Evolutionary conservation across 371 early-diverging fungal genomes (phyloP), one percentile per base, ranked within the genome.

Genomic region (Apophysomyces trapeziformis): DNA sequence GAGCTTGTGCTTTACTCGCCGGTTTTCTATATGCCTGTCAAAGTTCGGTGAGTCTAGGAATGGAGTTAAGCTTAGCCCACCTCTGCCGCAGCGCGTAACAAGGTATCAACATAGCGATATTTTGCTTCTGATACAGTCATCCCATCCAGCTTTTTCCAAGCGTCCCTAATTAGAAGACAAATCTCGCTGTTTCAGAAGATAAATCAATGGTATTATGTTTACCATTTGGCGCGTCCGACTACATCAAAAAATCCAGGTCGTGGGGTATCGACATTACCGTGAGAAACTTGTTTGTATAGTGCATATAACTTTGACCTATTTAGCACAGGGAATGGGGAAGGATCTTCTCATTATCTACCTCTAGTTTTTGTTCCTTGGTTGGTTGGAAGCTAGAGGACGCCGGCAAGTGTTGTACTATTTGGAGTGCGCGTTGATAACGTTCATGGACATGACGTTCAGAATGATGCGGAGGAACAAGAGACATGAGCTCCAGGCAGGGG

Each of bases 201-300:
- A 61, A 46, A 58, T 32, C 32, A 45, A 60, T n/a, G 61, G 46
- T 36, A 38, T 57, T 38, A 44, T 26, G 44, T 21, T 37, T n/a
- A 79, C 81, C 81, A 80, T 71, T 80, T 80, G 2, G 81, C 76
- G 46, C 83, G 73, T 16, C 83, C 83, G 32, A 82, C 80, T 0
- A 79, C 75, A 61, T 82, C 83, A 69, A 79, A 82, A 66, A 82
- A 71, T 4, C 80, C 83, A 13, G 83, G 83, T 66, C 78, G 63
- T 62, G 68, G 73, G 2, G 75, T 75, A 32, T 70, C 64, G 12
- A 79, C 62, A 63, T 76, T 60, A 12, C 83, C 83, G 39, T 67
- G 61, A 11, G 78, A 74, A 5, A 74, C 83, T 76, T 82, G 83
- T 57, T 80, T 80, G 67, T 74, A 80, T 18, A 72, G 68, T n/a